Conservation (phyloP, 2,329 filamentous ascomycete species). For the Cryphonectria nitschkei region DNA sequence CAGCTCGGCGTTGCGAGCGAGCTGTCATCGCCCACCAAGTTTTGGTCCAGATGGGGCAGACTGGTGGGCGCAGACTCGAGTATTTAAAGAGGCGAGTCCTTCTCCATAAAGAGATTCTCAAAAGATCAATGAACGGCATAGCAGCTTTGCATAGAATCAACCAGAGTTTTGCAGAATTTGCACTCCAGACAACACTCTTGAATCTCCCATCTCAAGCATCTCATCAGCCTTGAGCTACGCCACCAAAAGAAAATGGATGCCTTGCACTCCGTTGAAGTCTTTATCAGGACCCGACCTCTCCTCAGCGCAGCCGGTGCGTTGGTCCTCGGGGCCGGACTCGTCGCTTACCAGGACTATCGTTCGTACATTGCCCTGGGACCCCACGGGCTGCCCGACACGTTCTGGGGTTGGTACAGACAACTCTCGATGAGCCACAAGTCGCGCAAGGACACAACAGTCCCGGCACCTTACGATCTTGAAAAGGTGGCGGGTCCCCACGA, state of each 20-base stretch:
- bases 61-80: neutral
- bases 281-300: neutral
- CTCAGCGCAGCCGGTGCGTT: conserved; percentile 3
- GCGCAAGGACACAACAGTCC: conserved; percentile 34
- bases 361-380: conserved; percentile 24
- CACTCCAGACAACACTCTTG: neutral
- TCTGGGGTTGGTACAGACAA: conserved; percentile 28
- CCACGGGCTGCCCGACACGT: conserved; percentile 22
- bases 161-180: neutral
- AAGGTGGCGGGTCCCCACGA: conserved; percentile 27
- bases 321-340: conserved; percentile 8
- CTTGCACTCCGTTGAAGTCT: neutral
- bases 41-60: neutral
- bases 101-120: neutral
- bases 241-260: conserved; percentile 3
- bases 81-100: neutral
- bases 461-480: conserved; percentile 32
- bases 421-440: conserved; percentile 29
- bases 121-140: neutral
- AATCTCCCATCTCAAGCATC: neutral
- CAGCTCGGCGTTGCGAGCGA: conserved; percentile 6
- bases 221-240: neutral
- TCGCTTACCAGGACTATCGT: conserved; percentile 22
- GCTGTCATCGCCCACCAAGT: neutral
- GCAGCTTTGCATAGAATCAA: neutral